phyloP scores from a whole-genome alignment of 768 basidiomycete genomes.

The Tricholoma bakamatsutake region DNA sequence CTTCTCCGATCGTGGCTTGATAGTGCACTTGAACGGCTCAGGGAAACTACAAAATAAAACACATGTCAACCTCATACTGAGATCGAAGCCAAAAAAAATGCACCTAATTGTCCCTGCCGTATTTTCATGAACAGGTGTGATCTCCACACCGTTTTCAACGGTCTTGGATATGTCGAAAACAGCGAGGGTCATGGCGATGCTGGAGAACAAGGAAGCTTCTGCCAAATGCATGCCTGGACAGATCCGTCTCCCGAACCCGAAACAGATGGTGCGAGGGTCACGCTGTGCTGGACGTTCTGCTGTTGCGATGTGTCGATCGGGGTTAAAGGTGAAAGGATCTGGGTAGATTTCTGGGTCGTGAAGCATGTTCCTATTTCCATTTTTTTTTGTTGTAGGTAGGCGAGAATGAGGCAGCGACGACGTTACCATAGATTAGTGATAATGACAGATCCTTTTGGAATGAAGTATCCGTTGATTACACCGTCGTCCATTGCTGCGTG shows the following conservation, averaged over 20 bases:
- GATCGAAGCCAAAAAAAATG: constrained; percentile 5
- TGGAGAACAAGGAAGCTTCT: constrained; percentile 43
- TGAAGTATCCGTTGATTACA: constrained; percentile 34
- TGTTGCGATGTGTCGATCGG: constrained; percentile 35
- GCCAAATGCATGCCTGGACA: constrained; percentile 48
- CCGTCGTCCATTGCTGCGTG: constrained; percentile 42
- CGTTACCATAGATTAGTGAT: constrained; percentile 41
- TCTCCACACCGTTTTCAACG: constrained; percentile 37
- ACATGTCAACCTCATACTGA: too few relatives aligned
- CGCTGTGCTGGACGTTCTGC: constrained; percentile 25
- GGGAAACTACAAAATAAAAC: constrained; percentile 20
- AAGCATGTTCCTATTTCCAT: constrained; percentile 38
- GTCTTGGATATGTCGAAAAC: constrained; percentile 42
- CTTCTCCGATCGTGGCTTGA: constrained; percentile 27
- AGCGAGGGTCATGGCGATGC: constrained; percentile 38
- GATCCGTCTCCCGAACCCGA: constrained; percentile 43
- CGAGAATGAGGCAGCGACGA: too few relatives aligned
- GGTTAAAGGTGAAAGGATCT: constrained; percentile 42
- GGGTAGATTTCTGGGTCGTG: constrained; percentile 45
- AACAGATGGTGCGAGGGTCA: constrained; percentile 36
- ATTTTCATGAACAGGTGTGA: constrained; percentile 40
- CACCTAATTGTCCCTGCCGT: constrained; percentile 42
- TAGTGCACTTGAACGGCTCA: constrained; percentile 28
- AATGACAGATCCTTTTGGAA: constrained; percentile 44
- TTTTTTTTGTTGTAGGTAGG: not conserved